Evolutionary conservation across 1,284 basidiomycete genomes (phyloP), one percentile per base, ranked within the genome.

Genomic region (Phellinidium pouzarii): DNA sequence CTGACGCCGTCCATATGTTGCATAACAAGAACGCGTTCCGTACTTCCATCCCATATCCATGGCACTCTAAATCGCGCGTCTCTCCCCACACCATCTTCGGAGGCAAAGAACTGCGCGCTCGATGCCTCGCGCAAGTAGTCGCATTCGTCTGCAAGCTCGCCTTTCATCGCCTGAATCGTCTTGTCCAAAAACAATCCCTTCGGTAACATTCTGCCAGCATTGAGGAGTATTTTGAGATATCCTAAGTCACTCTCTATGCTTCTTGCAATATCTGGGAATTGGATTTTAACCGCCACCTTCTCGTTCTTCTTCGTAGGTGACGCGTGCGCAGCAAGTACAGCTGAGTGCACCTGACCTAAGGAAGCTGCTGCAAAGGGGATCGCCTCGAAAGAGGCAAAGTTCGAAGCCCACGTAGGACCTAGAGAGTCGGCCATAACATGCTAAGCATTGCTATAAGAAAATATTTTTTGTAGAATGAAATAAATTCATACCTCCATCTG

Each of bases 321-420:
- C 14, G 65, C 62, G 34, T 68, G 60, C 0, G 75, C 67, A 0
- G 75, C 64, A 11, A 96, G 77, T 1, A 80, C 73, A 0, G 89
- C 95, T 0, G 69, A 73, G 64, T 99, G 96, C 0, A 99, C 95
- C 67, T 99, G 96, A 0, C 95, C 96, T 37, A 99, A 98, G 2
- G 94, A 96, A 0, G 95, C 96, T 0, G 94, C 91, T 0, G 95
- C 95, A 61, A 99, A 91, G 0, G 96, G 96, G 0, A 91, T 76
- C 6, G 89, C 82, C 54, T 90, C 82, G 65, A 98, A 98, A 0
- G 78, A 74, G 3, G 70, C 65, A 64, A 98, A 99, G 38, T 79
- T 71, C 22, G 76, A 65, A 11, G 73, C 66, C 94, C 94, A 98
- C 14, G 85, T 75, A 0, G 77, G 61, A 1, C 94, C 94, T 4